Evolutionary conservation across 129 eudicot species (phyloP), one percentile per base, ranked within the genome.

Genomic region (Scalesia atractyloides): DNA sequence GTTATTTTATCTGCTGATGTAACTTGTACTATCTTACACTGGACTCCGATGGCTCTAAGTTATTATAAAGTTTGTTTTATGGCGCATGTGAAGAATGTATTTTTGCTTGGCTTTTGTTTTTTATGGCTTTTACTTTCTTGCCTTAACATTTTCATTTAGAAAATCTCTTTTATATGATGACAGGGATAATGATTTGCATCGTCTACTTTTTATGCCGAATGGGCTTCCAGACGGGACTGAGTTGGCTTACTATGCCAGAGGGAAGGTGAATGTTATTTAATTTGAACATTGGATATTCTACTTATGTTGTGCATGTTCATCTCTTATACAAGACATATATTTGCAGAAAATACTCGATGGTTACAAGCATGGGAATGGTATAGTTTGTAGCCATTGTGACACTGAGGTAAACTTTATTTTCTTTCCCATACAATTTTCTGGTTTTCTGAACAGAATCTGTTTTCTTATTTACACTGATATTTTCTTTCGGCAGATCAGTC

Each of bases 161-260:
- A 33, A 43, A 46, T 43, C 33, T 73, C n/a, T 52, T 74, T 9
- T 49, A 61, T 57, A 50, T 58, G 73, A 61, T 70, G 67, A 64
- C 86, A 94, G 98, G 88, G 98, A 94, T 75, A 90, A 90, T 79
- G 98, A 94, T 80, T 76, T 94, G 72, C 98, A 94, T 66, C 83
- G 89, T 30, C 61, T 90, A 39, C 96, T 94, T 51, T 94, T 94
- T 66, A 79, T 86, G 97, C 96, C 97, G 33, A 84, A 86, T 63
- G 99, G 99, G 70, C 93, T 94, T 68, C 97, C 94, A 9, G 96
- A 94, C 84, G 97, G 99, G 72, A 91, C 97, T 68, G 84, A 84
- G 43, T 70, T 94, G 81, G 97, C 93, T 74, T 94, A 94, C 70
- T 90, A 86, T 77, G 81, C 93, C 36, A 90, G 84, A 77, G 99